phyloP scores from a whole-genome alignment of 2,329 filamentous ascomycete species.

The Cercospora sesami region DNA sequence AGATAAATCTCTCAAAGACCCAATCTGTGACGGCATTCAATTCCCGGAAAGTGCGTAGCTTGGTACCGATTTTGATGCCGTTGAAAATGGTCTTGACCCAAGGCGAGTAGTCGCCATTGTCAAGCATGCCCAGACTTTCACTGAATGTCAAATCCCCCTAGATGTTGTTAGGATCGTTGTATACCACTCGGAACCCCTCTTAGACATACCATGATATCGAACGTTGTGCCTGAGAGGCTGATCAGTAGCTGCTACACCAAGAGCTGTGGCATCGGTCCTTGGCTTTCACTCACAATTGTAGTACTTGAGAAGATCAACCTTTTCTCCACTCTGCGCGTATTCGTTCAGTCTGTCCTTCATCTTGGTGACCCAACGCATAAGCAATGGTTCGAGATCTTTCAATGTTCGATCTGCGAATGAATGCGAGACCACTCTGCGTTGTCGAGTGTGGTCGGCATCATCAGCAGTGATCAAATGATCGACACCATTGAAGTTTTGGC shows the following conservation, averaged over 20 bases:
- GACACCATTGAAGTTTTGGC: constrained; percentile 26
- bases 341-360: constrained; percentile 25
- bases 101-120: constrained; percentile 32
- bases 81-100: constrained; percentile 36
- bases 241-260: not conserved
- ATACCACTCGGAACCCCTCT: not conserved
- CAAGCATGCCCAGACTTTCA: constrained; percentile 36
- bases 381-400: constrained; percentile 36
- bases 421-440: constrained; percentile 32
- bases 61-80: constrained; percentile 26
- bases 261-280: not conserved
- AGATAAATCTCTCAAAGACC: constrained; percentile 21
- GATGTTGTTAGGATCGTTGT: constrained; percentile 18
- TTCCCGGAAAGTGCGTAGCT: constrained; percentile 19
- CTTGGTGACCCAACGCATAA: constrained; percentile 34
- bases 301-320: constrained; percentile 35
- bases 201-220: constrained; percentile 18
- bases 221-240: constrained; percentile 25
- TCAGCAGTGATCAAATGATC: constrained; percentile 29
- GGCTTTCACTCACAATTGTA: constrained; percentile 31
- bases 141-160: constrained; percentile 37
- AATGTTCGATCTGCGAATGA: constrained; percentile 36
- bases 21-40: constrained; percentile 18
- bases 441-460: constrained; percentile 32
- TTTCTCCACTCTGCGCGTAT: constrained; percentile 14